These are phyloP conservation scores for Tolypocladium album DNA, from an alignment of 2,329 filamentous ascomycete genomes.

Conservation along the genomic window DNA sequence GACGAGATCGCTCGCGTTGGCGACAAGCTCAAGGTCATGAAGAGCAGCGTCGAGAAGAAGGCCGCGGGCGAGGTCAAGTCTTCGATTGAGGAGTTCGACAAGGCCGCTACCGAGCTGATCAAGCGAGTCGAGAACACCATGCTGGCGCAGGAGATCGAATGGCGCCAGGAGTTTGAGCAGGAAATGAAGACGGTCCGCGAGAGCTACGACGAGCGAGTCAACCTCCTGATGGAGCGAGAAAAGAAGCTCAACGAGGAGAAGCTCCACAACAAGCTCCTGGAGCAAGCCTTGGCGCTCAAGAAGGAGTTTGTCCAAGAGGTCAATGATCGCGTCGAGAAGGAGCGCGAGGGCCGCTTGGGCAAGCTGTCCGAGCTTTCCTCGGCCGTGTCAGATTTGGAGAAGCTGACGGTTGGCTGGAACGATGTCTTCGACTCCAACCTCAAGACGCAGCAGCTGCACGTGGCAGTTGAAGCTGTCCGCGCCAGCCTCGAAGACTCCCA, in stretches of 20 bases:
- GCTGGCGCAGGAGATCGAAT: constrained; percentile 67
- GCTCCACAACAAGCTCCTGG: constrained; percentile 72
- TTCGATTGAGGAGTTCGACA: constrained; percentile 70
- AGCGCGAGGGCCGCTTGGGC: constrained; percentile 77
- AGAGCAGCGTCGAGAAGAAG: constrained; percentile 55
- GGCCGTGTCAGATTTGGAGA: constrained; percentile 74
- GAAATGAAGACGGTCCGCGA: constrained; percentile 73
- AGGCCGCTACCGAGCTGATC: constrained; percentile 78
- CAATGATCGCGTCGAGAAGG: constrained; percentile 71
- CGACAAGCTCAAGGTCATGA: constrained; percentile 64
- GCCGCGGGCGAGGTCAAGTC: constrained; percentile 66
- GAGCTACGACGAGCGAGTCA: constrained; percentile 70
- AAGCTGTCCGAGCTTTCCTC: constrained; percentile 72
- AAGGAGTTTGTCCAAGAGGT: constrained; percentile 73
- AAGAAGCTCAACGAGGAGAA: constrained; percentile 73
- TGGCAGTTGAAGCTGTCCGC: constrained; percentile 88
- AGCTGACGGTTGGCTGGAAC: constrained; percentile 82
- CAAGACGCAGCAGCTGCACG: constrained; percentile 89
- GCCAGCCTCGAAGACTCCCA: constrained; percentile 64
- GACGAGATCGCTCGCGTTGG: constrained; percentile 69
- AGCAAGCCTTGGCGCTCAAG: constrained; percentile 86
- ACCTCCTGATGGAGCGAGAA: constrained; percentile 68
- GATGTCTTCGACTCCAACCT: constrained; percentile 82
- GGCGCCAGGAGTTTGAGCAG: constrained; percentile 75
- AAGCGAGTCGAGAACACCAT: constrained; percentile 78